These are phyloP conservation scores for Fonsecaea pedrosoi DNA, from an alignment of 2,329 filamentous ascomycete genomes.

Conservation along the genomic window DNA sequence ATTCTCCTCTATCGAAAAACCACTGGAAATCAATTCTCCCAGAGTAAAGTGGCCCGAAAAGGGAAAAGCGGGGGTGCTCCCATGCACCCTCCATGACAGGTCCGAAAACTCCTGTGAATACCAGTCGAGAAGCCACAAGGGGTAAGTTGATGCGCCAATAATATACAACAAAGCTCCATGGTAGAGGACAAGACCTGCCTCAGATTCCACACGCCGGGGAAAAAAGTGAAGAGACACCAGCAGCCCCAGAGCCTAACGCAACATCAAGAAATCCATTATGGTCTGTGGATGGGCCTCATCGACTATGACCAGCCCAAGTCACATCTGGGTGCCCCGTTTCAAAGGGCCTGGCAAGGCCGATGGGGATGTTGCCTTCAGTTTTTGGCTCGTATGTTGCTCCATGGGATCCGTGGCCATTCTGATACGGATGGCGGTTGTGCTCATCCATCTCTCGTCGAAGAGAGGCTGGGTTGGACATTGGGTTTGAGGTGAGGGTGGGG, in stretches of 20 bases:
- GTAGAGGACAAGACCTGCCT: neutral
- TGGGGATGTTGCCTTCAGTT: slow-evolving; percentile 1
- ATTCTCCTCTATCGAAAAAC: neutral
- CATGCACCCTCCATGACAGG: neutral
- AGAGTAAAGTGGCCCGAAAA: neutral
- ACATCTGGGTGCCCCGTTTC: neutral
- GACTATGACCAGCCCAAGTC: neutral
- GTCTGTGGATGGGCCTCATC: neutral
- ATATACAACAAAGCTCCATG: neutral
- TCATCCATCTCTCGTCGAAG: neutral
- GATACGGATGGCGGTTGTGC: slow-evolving; percentile 10
- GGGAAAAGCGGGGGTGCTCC: neutral
- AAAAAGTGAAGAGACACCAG: neutral
- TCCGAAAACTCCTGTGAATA: neutral
- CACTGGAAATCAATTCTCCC: neutral
- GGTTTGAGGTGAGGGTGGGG: slow-evolving; percentile 8
- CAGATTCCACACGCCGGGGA: neutral
- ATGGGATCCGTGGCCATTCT: neutral
- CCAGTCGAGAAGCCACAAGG: neutral
- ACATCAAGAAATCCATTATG: neutral
- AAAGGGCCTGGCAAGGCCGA: neutral
- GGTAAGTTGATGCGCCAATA: neutral
- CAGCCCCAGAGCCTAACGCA: neutral
- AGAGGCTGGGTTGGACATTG: neutral
- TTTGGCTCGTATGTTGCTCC: slow-evolving; percentile 2